phyloP scores from a whole-genome alignment of 2,329 filamentous ascomycete species.

The Torrubiella hemipterigena region DNA sequence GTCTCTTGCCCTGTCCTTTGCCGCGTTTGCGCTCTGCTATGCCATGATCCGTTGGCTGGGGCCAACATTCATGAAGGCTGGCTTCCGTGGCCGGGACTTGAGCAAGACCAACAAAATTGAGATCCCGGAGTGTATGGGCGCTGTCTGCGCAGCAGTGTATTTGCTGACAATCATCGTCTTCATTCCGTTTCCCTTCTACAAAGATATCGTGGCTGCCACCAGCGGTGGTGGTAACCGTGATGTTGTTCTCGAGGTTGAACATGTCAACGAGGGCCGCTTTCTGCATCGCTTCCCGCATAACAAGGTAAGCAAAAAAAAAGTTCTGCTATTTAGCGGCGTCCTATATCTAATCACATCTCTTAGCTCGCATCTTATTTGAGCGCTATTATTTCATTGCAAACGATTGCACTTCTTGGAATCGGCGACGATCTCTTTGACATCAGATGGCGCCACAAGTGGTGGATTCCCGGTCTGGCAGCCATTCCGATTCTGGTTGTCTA shows the following conservation, averaged over 20 bases:
- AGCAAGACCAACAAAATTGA: constrained; percentile 58
- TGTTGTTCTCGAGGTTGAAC: constrained; percentile 60
- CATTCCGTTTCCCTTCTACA: constrained; percentile 95
- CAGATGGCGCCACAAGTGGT: constrained; percentile 96
- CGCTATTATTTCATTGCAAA: constrained; percentile 84
- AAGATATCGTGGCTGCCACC: constrained; percentile 91
- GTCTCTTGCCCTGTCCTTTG: constrained; percentile 72
- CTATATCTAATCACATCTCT: constrained; percentile 1
- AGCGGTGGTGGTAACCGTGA: constrained; percentile 89
- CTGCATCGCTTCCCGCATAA: constrained; percentile 88
- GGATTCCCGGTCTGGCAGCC: constrained; percentile 88
- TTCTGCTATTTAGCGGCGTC: background rate
- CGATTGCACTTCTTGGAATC: constrained; percentile 80
- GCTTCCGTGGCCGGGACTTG: constrained; percentile 82
- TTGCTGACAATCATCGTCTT: constrained; percentile 81
- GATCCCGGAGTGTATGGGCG: constrained; percentile 93
- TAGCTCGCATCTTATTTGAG: constrained; percentile 91
- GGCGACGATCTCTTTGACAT: constrained; percentile 97
- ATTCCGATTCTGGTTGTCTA: constrained; percentile 94
- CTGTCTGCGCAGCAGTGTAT: constrained; percentile 85
- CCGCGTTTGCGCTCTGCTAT: constrained; percentile 74
- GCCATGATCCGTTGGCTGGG: constrained; percentile 90
- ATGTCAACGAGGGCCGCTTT: constrained; percentile 71
- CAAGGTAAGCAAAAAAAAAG: constrained; percentile 46
- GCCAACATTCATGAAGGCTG: constrained; percentile 74